Conservation (phyloP, 768 basidiomycete species). For the Panellus pusillus region DNA sequence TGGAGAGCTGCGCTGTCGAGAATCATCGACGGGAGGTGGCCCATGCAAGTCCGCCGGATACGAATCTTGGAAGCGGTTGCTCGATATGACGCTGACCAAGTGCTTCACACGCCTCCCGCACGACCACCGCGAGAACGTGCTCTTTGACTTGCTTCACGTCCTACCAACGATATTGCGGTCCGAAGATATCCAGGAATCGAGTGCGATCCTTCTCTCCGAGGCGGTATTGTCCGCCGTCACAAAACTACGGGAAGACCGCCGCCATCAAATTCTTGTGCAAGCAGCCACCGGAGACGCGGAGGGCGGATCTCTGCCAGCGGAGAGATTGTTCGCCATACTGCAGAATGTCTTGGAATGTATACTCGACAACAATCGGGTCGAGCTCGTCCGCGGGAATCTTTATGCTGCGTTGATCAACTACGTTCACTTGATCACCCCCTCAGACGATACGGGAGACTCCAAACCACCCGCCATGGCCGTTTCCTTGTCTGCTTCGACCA, state of each 20-base stretch:
- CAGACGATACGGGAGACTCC: constrained; percentile 25
- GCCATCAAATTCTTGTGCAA: constrained; percentile 66
- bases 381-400: constrained; percentile 91
- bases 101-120: constrained; percentile 83
- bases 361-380: constrained; percentile 72
- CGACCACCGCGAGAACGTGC: constrained; percentile 81
- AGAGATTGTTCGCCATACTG: constrained; percentile 74
- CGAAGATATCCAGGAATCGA: constrained; percentile 63
- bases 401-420: constrained; percentile 92
- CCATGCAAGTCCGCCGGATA: constrained; percentile 65
- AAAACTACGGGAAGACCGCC: constrained; percentile 82
- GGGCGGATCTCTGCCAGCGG: constrained; percentile 72
- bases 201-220: constrained; percentile 83
- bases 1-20: constrained; percentile 83
- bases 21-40: constrained; percentile 85
- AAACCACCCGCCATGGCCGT: constrained; percentile 16
- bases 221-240: constrained; percentile 79
- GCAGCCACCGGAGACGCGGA: constrained; percentile 63
- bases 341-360: constrained; percentile 75
- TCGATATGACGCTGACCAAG: constrained; percentile 84
- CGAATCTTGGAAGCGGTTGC: constrained; percentile 80
- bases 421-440: constrained; percentile 66
- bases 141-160: constrained; percentile 87
- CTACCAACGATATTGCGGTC: constrained; percentile 71
- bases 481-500: constrained; percentile 40